Evolutionary conservation across 2,329 filamentous ascomycete genomes (phyloP), one percentile per base, ranked within the genome.

Genomic region (Aspergillus awamori): DNA sequence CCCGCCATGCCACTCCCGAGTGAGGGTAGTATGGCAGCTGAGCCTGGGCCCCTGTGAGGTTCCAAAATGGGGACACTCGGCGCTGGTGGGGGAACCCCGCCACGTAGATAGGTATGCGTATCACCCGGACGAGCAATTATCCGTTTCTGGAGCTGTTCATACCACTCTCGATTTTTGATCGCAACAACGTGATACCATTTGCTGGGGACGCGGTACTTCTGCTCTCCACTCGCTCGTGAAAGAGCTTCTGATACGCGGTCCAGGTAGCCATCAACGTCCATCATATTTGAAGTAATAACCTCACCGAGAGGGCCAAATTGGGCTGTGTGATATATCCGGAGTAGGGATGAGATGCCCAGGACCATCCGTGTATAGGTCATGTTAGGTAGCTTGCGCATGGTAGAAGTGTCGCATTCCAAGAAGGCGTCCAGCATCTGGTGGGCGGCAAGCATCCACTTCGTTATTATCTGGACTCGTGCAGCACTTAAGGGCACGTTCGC

Each of bases 321-420:
- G 8, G 53, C 30, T 17, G 28, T 55, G 39, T 55, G 24, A 17
- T 55, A 55, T 10, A 55, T 47, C 6, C 53, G 53, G 3, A 55
- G 39, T 13, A 55, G 26, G 10, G 53, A 55, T 7, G 53, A 55
- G 24, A 55, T 11, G 2, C 53, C 53, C 11, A 55, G n/a, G 53
- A 55, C 30, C 39, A 55, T 55, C 4, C 53, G 53, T 4, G 39
- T 55, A 22, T 55, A 55, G 5, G 53, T 33, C 53, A 55, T 55
- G 39, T 55, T 55, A 8, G 53, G 53, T 13, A 55, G 39, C 17
- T 47, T 45, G 53, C 53, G 53, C 53, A 55, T 22, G 53, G 53
- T 55, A 8, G 53, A 10, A 2, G 28, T 45, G 39, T 55, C 53
- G 39, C 53, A 55, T 4, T 47, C n/a, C 26, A 55, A 13, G 11